A percentile compares a stretch with the other conserved stretches of the same genome.
Conservation (phyloP, 257 asterid genomes). For the Lavandula angustifolia region DNA sequence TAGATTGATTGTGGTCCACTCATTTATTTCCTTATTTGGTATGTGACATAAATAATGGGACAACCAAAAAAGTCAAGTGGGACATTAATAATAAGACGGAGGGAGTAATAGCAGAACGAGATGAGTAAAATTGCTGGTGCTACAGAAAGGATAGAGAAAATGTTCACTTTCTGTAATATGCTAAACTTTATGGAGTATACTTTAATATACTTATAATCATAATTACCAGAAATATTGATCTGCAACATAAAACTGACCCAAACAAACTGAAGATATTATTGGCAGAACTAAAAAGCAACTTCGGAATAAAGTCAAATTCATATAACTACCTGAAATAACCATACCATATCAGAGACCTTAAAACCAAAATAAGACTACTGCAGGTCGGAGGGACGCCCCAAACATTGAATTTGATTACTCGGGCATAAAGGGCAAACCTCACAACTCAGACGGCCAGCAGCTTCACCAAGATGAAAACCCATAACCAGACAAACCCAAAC, state of each 20-base stretch:
- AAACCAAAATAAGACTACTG: neutral
- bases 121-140: no score
- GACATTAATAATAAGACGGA: no score
- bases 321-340: conserved; percentile 27
- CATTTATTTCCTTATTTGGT: no score
- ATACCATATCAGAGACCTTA: conserved; percentile 25
- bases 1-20: no score
- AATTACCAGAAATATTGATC: no score
- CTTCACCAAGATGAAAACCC: conserved; percentile 20
- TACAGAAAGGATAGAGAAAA: no score
- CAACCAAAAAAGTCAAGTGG: no score
- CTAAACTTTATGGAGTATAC: no score
- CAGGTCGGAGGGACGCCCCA: conserved; percentile 20
- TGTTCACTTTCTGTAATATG: no score
- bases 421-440: conserved; percentile 1
- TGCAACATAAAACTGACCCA: neutral
- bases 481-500: neutral
- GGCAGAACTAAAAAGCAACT: conserved; percentile 1
- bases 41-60: no score
- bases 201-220: no score
- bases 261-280: conserved; percentile 18
- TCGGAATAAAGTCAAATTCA: conserved; percentile 1
- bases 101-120: no score
- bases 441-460: neutral
- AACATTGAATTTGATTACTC: conserved; percentile 23